phyloP scores from a whole-genome alignment of 169 alveolate genomes.

The Eimeria necatrix region DNA sequence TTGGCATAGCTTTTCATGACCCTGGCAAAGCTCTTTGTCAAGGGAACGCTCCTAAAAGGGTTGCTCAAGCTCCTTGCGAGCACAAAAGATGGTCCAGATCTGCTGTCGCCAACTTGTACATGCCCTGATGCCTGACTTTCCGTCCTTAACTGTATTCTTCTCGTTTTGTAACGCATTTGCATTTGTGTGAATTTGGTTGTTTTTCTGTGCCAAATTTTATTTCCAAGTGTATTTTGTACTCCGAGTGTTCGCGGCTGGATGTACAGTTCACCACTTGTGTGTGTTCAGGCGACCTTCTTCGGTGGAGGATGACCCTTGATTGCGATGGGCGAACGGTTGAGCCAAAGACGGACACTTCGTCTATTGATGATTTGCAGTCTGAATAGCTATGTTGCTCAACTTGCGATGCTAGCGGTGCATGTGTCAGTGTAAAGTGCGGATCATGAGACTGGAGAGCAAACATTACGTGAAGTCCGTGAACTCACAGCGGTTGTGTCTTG shows the following conservation, averaged over 20 bases:
- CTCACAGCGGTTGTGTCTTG: not conserved
- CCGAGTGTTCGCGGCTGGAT: not conserved
- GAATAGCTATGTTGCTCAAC: not conserved
- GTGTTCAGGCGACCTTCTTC: slow-evolving; percentile 55
- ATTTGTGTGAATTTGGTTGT: too few relatives aligned
- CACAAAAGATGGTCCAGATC: too few relatives aligned
- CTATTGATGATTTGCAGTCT: slow-evolving; percentile 22
- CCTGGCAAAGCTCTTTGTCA: too few relatives aligned
- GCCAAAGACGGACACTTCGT: slow-evolving; percentile 33
- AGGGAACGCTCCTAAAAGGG: too few relatives aligned
- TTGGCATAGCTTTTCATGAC: not conserved
- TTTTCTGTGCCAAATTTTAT: not conserved
- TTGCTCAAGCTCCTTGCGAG: too few relatives aligned
- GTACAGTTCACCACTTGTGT: not conserved
- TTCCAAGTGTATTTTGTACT: not conserved
- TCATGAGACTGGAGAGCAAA: not conserved
- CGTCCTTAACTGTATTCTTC: not conserved
- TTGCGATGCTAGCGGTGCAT: not conserved
- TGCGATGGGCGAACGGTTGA: slow-evolving; percentile 62
- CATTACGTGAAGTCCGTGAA: not conserved
- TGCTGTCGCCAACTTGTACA: not conserved
- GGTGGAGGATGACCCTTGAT: slow-evolving; percentile 69
- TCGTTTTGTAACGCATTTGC: not conserved
- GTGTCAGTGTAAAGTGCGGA: not conserved
- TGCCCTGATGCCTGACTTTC: not conserved